Conservation (phyloP, 2,329 filamentous ascomycete genomes). For the Penicillium sp. region DNA sequence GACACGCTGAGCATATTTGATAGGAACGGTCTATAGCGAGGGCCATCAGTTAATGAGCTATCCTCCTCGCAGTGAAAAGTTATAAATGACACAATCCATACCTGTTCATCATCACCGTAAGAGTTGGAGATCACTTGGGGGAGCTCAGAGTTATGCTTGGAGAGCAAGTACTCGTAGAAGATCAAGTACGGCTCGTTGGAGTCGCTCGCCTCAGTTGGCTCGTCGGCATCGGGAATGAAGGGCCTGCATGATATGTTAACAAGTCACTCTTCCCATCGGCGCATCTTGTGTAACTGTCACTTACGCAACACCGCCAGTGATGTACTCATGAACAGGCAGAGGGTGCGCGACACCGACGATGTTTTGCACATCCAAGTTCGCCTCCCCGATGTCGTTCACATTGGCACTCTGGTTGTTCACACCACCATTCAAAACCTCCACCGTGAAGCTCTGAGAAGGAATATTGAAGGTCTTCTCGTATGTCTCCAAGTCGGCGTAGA, state of each 20-base stretch:
- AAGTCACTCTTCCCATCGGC: too few relatives aligned
- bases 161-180: conserved; percentile 55
- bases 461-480: conserved; percentile 40
- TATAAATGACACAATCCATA: not conserved
- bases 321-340: conserved; percentile 51
- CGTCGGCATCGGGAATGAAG: conserved; percentile 45
- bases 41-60: too few relatives aligned
- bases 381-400: conserved; percentile 46
- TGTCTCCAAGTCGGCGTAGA: conserved; percentile 41
- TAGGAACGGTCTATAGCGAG: conserved; percentile 48
- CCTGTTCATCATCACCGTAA: conserved; percentile 59
- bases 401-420: conserved; percentile 35
- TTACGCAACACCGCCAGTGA: conserved; percentile 49
- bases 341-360: conserved; percentile 52
- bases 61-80: too few relatives aligned
- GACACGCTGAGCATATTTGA: conserved; percentile 54
- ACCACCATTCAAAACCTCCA: conserved; percentile 36
- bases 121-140: conserved; percentile 60
- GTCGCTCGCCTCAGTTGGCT: conserved; percentile 33
- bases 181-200: conserved; percentile 64
- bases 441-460: conserved; percentile 30
- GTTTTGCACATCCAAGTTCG: conserved; percentile 56
- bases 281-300: not conserved
- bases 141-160: conserved; percentile 43
- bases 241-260: conserved; percentile 23